Percentiles rank a stretch among this genome's conserved stretches.
Conservation (phyloP, 768 basidiomycete species). For the Suillus tomentosus region DNA sequence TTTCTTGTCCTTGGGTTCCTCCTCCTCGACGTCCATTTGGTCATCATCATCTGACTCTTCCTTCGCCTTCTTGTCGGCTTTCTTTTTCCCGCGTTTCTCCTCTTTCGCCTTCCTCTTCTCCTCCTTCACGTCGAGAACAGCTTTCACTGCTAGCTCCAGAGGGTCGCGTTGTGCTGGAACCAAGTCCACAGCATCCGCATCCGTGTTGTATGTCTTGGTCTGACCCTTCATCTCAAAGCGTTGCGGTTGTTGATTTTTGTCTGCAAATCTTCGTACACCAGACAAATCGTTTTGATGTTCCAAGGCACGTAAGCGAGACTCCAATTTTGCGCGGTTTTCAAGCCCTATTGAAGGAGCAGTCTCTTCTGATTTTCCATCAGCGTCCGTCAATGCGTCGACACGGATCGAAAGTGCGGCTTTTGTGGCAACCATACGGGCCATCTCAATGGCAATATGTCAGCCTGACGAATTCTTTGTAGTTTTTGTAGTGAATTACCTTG, state of each 20-base stretch:
- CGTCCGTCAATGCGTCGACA: slow-evolving; percentile 93
- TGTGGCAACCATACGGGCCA: slow-evolving; percentile 99
- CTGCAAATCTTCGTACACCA: slow-evolving; percentile 66
- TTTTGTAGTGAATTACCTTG: slow-evolving; percentile 54
- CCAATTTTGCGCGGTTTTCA: slow-evolving; percentile 93
- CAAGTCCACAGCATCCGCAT: slow-evolving; percentile 80
- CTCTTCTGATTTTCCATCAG: slow-evolving; percentile 85
- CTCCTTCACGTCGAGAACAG: slow-evolving; percentile 79
- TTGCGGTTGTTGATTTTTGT: slow-evolving; percentile 66
- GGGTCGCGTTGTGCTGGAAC: slow-evolving; percentile 86
- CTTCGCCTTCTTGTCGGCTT: slow-evolving; percentile 46
- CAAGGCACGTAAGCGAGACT: slow-evolving; percentile 87
- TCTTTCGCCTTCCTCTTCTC: slow-evolving; percentile 85
- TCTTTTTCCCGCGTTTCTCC: slow-evolving; percentile 72
- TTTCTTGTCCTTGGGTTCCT: slow-evolving; percentile 43
- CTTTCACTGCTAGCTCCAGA: slow-evolving; percentile 73
- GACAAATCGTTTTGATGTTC: slow-evolving; percentile 80
- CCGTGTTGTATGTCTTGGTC: slow-evolving; percentile 81
- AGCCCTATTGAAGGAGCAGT: slow-evolving; percentile 86
- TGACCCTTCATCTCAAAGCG: slow-evolving; percentile 82
- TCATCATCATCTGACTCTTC: slow-evolving; percentile 35
- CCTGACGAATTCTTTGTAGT: slow-evolving; percentile 7
- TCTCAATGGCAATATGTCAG: slow-evolving; percentile 43
- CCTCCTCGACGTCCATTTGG: slow-evolving; percentile 50
- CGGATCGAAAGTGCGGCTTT: slow-evolving; percentile 97